These are phyloP conservation scores for Chrysochromulina parva DNA, from an alignment of 78 protist species.

Conservation along the genomic window DNA sequence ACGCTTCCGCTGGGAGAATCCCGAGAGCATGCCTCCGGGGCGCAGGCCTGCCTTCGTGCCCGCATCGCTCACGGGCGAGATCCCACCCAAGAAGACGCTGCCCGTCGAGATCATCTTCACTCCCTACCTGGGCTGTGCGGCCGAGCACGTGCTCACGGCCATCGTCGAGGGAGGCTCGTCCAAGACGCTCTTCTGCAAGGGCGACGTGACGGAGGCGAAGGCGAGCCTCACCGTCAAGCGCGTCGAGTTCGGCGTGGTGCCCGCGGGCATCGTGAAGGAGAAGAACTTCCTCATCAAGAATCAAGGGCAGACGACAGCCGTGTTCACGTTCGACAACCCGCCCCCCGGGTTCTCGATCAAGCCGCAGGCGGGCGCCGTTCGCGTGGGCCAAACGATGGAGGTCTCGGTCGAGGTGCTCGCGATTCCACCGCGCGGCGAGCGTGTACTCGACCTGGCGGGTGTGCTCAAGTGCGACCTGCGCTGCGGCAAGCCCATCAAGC, in stretches of 20 bases:
- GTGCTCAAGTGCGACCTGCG: not conserved
- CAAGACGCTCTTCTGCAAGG: conserved; percentile 19
- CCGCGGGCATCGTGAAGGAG: conserved; percentile 35
- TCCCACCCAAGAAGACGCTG: not conserved
- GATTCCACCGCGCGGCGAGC: not conserved
- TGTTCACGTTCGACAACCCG: not conserved
- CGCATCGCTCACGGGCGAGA: not conserved
- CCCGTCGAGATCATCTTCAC: conserved; percentile 13
- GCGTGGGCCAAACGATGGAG: not conserved
- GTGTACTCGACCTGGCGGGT: not conserved
- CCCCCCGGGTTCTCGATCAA: not conserved
- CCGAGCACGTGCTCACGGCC: not conserved
- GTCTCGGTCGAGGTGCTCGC: not conserved
- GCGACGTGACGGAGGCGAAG: conserved; percentile 10
- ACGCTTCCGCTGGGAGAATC: not conserved
- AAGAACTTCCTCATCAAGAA: not conserved
- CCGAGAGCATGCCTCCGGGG: not conserved
- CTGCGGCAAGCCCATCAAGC: conserved; percentile 28
- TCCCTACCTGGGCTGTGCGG: not conserved
- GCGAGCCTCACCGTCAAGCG: not conserved
- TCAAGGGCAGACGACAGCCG: not conserved
- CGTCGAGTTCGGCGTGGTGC: conserved; percentile 45
- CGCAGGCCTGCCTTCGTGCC: not conserved
- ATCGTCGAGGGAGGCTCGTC: conserved; percentile 48
- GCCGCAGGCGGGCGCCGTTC: conserved; percentile 19